phyloP scores from a whole-genome alignment of 768 basidiomycete species.

The Lactarius indigo region DNA sequence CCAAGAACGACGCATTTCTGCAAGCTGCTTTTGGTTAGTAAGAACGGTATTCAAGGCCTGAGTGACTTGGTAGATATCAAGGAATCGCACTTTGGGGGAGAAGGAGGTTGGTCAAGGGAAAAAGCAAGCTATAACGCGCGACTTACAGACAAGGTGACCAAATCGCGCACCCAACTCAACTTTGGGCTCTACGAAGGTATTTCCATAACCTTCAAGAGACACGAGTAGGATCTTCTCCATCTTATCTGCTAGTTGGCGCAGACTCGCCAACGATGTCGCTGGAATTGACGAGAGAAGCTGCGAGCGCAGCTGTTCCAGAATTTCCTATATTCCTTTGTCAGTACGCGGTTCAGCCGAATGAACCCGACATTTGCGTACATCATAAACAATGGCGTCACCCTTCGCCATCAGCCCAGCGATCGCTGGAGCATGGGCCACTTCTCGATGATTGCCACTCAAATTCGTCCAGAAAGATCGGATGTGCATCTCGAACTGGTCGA shows the following conservation, averaged over 20 bases:
- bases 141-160: conserved; percentile 84
- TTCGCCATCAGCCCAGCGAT: conserved; percentile 86
- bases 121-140: not conserved
- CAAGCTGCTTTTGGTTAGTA: conserved; percentile 79
- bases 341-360: conserved; percentile 6
- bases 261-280: conserved; percentile 58
- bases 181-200: conserved; percentile 88
- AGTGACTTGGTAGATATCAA: conserved; percentile 90
- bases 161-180: conserved; percentile 89
- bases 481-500: conserved; percentile 89
- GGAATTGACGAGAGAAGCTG: conserved; percentile 81
- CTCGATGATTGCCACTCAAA: conserved; percentile 70
- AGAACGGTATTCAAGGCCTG: conserved; percentile 86
- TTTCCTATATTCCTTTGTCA: conserved; percentile 55
- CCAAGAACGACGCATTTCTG: conserved; percentile 87
- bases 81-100: conserved; percentile 66
- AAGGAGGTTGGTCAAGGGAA: conserved; percentile 23
- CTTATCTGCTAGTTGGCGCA: conserved; percentile 81
- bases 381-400: conserved; percentile 87
- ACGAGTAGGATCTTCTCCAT: conserved; percentile 87
- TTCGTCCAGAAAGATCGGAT: conserved; percentile 82
- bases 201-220: conserved; percentile 78
- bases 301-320: conserved; percentile 77
- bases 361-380: conserved; percentile 52
- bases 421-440: conserved; percentile 84